Conservation (phyloP, 768 basidiomycete species). For the Naganishia vaughanmartiniae region DNA sequence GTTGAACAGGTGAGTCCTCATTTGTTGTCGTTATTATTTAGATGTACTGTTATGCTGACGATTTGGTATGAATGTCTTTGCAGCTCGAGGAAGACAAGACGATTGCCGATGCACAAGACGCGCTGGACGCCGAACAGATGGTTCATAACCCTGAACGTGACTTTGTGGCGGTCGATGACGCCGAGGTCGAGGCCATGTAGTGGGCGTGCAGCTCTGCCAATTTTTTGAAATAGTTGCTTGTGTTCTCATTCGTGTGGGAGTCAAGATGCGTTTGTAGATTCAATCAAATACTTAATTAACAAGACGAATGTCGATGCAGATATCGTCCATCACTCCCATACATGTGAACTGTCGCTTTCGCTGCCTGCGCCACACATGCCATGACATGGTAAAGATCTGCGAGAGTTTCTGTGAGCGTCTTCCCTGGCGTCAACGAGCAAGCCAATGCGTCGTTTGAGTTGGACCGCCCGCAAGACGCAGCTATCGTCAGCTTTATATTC, state of each 20-base stretch:
- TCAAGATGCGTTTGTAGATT: neutral
- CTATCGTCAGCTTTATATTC: neutral
- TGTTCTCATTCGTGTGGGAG: neutral
- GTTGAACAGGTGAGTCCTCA: conserved; percentile 47
- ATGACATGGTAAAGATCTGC: neutral
- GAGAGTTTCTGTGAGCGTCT: no score
- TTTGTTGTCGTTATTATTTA: neutral
- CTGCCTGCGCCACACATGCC: no score
- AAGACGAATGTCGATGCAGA: neutral
- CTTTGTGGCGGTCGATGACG: conserved; percentile 33
- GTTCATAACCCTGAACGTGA: conserved; percentile 34
- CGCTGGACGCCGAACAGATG: conserved; percentile 47
- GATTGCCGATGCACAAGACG: conserved; percentile 50
- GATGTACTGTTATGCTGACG: neutral
- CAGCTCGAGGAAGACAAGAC: conserved; percentile 69
- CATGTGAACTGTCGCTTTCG: no score
- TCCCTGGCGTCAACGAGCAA: neutral
- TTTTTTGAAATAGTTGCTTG: neutral
- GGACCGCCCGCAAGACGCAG: neutral
- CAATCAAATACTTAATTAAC: neutral
- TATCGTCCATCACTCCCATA: no score
- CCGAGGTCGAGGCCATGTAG: conserved; percentile 39
- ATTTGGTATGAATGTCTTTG: neutral
- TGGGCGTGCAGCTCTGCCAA: neutral
- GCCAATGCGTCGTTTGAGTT: neutral